These are phyloP conservation scores for Fraxinus nigra DNA, from an alignment of 305 asterid species.

Conservation along the genomic window DNA sequence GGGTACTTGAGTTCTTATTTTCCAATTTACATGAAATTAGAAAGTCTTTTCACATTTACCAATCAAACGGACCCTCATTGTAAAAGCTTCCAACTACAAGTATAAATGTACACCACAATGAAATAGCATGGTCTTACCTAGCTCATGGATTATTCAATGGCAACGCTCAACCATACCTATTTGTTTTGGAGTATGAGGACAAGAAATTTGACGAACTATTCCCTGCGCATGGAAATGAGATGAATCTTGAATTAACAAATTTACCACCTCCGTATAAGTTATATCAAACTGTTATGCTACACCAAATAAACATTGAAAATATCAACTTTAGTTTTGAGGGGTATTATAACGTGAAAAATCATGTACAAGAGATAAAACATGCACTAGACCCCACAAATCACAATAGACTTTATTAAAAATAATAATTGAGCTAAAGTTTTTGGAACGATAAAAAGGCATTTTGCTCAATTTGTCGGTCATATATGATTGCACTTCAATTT, in stretches of 20 bases:
- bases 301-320: background rate
- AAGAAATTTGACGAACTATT: conserved; percentile 5
- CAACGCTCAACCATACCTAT: background rate
- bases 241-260: no score
- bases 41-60: no score
- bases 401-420: conserved; percentile 1
- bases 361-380: background rate
- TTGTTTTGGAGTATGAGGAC: background rate
- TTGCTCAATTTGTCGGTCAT: no score
- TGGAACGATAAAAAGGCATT: no score
- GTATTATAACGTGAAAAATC: background rate
- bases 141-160: conserved; percentile 1
- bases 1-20: no score
- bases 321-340: background rate
- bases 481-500: no score
- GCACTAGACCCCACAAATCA: background rate
- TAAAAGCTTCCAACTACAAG: background rate
- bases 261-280: background rate
- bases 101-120: background rate
- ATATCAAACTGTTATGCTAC: background rate
- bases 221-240: background rate
- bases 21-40: no score
- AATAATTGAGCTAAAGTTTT: background rate
- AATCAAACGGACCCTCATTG: no score
- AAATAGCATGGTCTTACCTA: conserved; percentile 7